Percentiles rank a stretch among this genome's conserved stretches.
Evolutionary conservation across 1,284 basidiomycete species (phyloP).

Genomic region (Ganoderma lingzhi): DNA sequence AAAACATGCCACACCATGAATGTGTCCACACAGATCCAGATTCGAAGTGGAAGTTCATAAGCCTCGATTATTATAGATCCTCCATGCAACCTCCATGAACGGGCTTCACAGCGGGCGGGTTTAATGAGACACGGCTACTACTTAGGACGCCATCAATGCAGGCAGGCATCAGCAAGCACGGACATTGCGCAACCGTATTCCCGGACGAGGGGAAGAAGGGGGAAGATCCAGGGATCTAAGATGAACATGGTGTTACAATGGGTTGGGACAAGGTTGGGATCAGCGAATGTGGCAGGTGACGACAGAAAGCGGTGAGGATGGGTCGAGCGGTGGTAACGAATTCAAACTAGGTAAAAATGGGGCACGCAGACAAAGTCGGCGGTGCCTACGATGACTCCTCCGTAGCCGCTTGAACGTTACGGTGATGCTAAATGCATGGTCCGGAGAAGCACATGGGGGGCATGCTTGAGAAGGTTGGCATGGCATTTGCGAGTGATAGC

Average conservation of each 20-base stretch:
- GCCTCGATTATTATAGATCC: neutral
- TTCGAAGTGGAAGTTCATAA: neutral
- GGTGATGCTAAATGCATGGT: neutral
- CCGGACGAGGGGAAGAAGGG: conserved; percentile 1
- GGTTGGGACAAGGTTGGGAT: neutral
- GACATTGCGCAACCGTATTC: neutral
- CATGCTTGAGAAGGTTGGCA: conserved; percentile 2
- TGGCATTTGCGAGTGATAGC: conserved; percentile 1
- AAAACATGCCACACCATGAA: neutral
- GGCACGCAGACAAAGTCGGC: neutral
- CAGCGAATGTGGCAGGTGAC: neutral
- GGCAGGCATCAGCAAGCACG: conserved; percentile 2
- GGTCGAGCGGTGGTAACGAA: neutral
- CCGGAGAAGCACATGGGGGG: neutral
- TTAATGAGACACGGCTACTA: conserved; percentile 5
- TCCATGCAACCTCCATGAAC: neutral
- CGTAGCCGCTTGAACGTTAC: neutral
- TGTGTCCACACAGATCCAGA: conserved; percentile 1
- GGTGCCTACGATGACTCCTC: neutral
- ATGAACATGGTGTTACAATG: neutral
- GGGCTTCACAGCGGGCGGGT: neutral
- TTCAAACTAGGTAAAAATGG: neutral
- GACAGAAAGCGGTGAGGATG: conserved; percentile 10
- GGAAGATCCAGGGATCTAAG: conserved; percentile 10
- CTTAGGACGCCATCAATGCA: neutral